Base-by-base conservation (phyloP, 2,329 filamentous ascomycete species). In the Monascus ruber region DNA sequence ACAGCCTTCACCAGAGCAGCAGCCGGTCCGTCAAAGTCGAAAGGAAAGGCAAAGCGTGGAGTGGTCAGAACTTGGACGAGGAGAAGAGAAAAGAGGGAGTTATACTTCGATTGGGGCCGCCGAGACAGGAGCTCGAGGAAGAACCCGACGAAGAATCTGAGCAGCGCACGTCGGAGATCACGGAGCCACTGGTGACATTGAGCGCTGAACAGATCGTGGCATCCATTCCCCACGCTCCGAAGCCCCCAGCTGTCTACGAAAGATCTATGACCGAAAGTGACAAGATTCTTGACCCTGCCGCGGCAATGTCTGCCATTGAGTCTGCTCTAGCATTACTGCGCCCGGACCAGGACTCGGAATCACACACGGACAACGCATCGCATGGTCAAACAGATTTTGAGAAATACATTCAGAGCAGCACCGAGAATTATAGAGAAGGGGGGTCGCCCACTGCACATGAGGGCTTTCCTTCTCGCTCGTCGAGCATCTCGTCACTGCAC, bases 401-500 rank as follows among this genome's bases (percentile, higher is more conserved):
- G 47, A 64, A 63, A 45, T 66, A 63, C 45, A 49, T 66, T 34
- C 56, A 62, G 26, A 59, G 53, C 40, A 66, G 54, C 10, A 54
- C 52, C 29, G 51, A 60, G 24, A 50, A 48, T 34, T 51, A 59
- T 46, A 56, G 55, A 36, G 46, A 45, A 24, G 46, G 50, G 11
- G 48, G 56, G 6, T 46, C 50, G 4, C 56, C 57, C 5, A 62
- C 61, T 24, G 59, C 62, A 2, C 64, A 64, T 47, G 60, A 60
- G 6, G 28, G 51, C 39, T 56, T 53, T 3, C 53, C 58, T 5
- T 52, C 46, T 24, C 47, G 41, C 33, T 47, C 40, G 29, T 53
- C 53, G 26, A 47, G 49, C 32, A 45, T 51, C n/a, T 59, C 60
- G 9, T 54, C 56, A 3, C 58, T 76, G 5, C 71, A 72, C 24